Base-by-base conservation (phyloP, 2,329 filamentous ascomycete species). In the Aspergillus latus region DNA sequence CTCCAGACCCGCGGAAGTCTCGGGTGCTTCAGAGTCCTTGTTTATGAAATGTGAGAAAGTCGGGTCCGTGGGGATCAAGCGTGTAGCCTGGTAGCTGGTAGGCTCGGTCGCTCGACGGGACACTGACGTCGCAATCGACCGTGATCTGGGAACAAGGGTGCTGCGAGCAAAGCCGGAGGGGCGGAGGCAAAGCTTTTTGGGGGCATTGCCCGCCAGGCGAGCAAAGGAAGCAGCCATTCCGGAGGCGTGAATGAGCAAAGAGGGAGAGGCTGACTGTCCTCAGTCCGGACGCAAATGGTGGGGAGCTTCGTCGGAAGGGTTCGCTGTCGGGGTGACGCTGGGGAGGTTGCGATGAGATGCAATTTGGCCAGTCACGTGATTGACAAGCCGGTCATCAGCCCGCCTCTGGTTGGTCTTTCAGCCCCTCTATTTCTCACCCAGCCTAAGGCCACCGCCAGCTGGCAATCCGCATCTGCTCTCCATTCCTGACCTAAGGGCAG, bases 191-290 rank as follows among this genome's bases (percentile, higher is more conserved):
- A 84, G 76, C 70, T 82, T 81, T 76, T 83, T 84, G 67, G 82
- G 79, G 72, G 81, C 78, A 74, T 80, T 80, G 74, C 80, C 77
- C 73, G 81, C 82, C 64, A 86, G 76, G 70, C 84, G 83, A 69
- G 81, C 77, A 72, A 87, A 78, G 51, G 82, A 77, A 64, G 81
- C 82, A 74, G 84, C 81, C 85, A 88, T 87, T 73, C 64, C 56
- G 60, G 56, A 63, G 56, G 60, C 53, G 52, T 58, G 52, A 59
- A 58, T 63, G 59, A 52, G 56, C 49, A 53, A 56, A 52, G 62
- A 58, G 63, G 61, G 57, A 59, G 59, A 63, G 62, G 62, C 59
- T 65, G 62, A 60, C 58, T 57, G 65, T 68, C 68, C 69, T 73
- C 68, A 69, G 65, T 67, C 72, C 70, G 68, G 66, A 64, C 68